Percentiles rank a stretch among this genome's conserved stretches.
These are phyloP conservation scores for Penicillium samsonianum DNA, from an alignment of 495 filamentous ascomycete genomes.

Conservation along the genomic window DNA sequence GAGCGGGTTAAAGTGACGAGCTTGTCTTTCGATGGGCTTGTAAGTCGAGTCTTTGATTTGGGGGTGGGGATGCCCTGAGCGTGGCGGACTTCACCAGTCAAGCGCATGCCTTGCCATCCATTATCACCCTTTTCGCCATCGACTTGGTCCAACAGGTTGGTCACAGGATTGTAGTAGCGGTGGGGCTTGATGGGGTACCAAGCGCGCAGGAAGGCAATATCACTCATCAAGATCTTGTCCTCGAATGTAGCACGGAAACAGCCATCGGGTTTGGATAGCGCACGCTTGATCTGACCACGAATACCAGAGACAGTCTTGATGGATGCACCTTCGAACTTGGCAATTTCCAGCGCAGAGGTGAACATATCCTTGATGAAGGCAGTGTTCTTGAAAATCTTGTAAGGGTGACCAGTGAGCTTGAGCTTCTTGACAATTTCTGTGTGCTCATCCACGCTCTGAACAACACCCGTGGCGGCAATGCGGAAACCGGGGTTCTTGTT, in stretches of 20 bases:
- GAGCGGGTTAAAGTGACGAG: constrained; percentile 91
- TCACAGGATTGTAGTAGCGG: constrained; percentile 94
- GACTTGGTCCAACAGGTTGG: constrained; percentile 70
- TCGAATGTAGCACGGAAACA: constrained; percentile 96
- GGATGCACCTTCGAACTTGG: constrained; percentile 95
- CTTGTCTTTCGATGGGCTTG: constrained; percentile 73
- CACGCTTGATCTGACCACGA: constrained; percentile 93
- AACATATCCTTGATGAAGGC: constrained; percentile 99
- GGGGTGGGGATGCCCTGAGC: constrained; percentile 76
- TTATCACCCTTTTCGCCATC: constrained; percentile 38
- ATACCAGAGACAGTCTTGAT: constrained; percentile 96
- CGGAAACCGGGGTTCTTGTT: constrained; percentile 88
- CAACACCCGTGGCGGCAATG: constrained; percentile 89
- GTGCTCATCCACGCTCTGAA: constrained; percentile 87
- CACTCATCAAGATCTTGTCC: constrained; percentile 94
- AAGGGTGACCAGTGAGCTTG: constrained; percentile 86
- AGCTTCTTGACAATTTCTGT: constrained; percentile 99
- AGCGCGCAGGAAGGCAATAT: constrained; percentile 91
- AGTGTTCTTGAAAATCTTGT: constrained; percentile 99
- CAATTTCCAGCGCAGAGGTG: constrained; percentile 83
- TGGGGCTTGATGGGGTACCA: constrained; percentile 96
- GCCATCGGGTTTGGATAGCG: constrained; percentile 86
- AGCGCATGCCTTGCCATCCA: constrained; percentile 83
- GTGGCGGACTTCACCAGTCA: constrained; percentile 90
- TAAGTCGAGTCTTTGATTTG: constrained; percentile 78